Percentiles rank a stretch among this genome's conserved stretches.
Conservation (phyloP, 805 yeast genomes). For the Millerago galiae region DNA sequence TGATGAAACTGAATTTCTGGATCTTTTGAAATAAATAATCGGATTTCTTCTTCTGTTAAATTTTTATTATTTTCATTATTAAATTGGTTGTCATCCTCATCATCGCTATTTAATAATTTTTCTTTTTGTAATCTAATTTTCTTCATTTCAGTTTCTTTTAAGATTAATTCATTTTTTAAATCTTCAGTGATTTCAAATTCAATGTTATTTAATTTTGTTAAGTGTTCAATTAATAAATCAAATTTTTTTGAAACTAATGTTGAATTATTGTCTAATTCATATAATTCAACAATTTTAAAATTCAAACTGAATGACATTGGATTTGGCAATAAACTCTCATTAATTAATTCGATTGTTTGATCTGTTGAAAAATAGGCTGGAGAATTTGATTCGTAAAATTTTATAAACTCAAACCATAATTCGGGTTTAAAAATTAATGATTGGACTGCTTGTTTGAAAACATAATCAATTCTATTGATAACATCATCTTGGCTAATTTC, state of each 20-base stretch:
- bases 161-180: constrained; percentile 15
- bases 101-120: neutral
- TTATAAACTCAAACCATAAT: constrained; percentile 63
- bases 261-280: constrained; percentile 51
- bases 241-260: constrained; percentile 46
- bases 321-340: constrained; percentile 53
- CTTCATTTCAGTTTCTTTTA: constrained; percentile 1
- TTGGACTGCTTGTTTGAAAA: constrained; percentile 64
- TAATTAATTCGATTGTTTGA: constrained; percentile 37
- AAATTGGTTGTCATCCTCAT: constrained; percentile 7
- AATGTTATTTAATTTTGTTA: constrained; percentile 33
- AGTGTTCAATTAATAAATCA: constrained; percentile 41
- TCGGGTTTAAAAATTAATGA: constrained; percentile 61
- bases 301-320: constrained; percentile 65
- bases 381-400: constrained; percentile 25
- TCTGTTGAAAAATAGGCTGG: constrained; percentile 10
- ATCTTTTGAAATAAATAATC: constrained; percentile 9
- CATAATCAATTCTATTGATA: constrained; percentile 56
- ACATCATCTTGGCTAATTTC: constrained; percentile 45
- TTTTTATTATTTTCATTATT: constrained; percentile 10
- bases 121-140: neutral
- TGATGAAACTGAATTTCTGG: constrained; percentile 12
- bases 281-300: constrained; percentile 60
- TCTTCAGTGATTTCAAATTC: constrained; percentile 15
- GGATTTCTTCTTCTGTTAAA: constrained; percentile 16